Base-by-base conservation (phyloP, 2,329 filamentous ascomycete genomes). In the Hypoxylon sp. region DNA sequence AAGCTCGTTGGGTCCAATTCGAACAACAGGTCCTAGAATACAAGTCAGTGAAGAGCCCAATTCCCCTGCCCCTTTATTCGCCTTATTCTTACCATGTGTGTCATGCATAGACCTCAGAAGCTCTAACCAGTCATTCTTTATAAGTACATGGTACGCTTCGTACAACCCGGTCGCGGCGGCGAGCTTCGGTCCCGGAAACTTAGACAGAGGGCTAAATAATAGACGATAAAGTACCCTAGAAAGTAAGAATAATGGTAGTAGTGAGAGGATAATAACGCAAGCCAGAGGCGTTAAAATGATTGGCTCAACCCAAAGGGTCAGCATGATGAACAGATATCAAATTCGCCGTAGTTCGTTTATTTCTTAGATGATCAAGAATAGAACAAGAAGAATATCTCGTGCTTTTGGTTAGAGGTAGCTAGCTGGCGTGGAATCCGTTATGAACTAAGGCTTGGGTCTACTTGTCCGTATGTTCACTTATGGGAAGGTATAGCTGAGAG, bases 1-100 rank as follows among this genome's bases (percentile, higher is more conserved):
- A 35, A 58, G 54, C 24, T 58, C 54, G 17, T 58, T 58, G n/a
- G 54, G 54, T 17, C 54, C 54, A 35, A 58, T 35, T 47, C 54
- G 54, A 24, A 58, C 54, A 35, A 58, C 17, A n/a, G 54, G 54
- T 35, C 54, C 54, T 58, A 31, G 9, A 14, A n/a, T 22, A 33
- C 13, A 31, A 11, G 29, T 58, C 3, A 58, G n/a, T 47, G 44
- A 31, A 33, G 29, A 17, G 17, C 35, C 17, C 10, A 35, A 22
- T n/a, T 5, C 10, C 31, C 10, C 10, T 35, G 3, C 31, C 4
- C 9, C 2, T 58, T 47, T 22, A 9, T 14, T 17, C 6, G 19
- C 9, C 37, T 33, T 10, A 58, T 3, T 42, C 6, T 42, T 42
- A 42, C 54, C 54, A 24, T 58, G 35, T 58, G 22, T 47, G 10